phyloP scores from a whole-genome alignment of 768 basidiomycete genomes.

The Auriscalpium vulgare region DNA sequence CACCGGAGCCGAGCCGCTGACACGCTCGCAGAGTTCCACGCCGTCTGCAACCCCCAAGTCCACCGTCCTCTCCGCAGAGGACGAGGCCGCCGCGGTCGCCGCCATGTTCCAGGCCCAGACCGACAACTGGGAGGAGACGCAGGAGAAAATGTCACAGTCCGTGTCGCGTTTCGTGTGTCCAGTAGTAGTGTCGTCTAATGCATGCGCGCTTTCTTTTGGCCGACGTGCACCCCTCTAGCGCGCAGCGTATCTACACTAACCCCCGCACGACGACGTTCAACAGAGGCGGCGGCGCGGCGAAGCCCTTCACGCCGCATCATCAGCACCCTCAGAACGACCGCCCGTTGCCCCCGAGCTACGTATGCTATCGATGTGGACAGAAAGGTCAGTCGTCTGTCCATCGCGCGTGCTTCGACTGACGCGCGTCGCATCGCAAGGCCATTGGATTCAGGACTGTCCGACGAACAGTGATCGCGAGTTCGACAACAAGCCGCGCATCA shows the following conservation, averaged over 20 bases:
- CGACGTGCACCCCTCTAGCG: slow-evolving; percentile 35
- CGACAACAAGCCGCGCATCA: slow-evolving; percentile 91
- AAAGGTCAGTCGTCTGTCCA: slow-evolving; percentile 57
- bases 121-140: slow-evolving; percentile 96
- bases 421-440: slow-evolving; percentile 45
- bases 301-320: slow-evolving; percentile 43
- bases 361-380: slow-evolving; percentile 97
- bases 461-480: slow-evolving; percentile 95
- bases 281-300: slow-evolving; percentile 40
- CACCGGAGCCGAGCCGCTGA: too few relatives aligned
- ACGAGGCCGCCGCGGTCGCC: slow-evolving; percentile 94
- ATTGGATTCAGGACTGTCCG: slow-evolving; percentile 99
- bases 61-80: slow-evolving; percentile 38
- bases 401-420: not conserved
- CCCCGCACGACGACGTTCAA: slow-evolving; percentile 57
- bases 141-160: slow-evolving; percentile 99
- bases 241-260: slow-evolving; percentile 58
- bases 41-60: slow-evolving; percentile 20
- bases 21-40: not conserved
- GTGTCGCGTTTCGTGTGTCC: slow-evolving; percentile 60
- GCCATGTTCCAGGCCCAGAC: slow-evolving; percentile 96
- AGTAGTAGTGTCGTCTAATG: slow-evolving; percentile 74
- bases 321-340: slow-evolving; percentile 51
- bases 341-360: slow-evolving; percentile 89
- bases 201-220: slow-evolving; percentile 31